Percentiles rank a stretch among this genome's conserved stretches.
phyloP scores from a whole-genome alignment of 176 grass and related monocot genomes.

The Ampelocalamus luodianensis region DNA sequence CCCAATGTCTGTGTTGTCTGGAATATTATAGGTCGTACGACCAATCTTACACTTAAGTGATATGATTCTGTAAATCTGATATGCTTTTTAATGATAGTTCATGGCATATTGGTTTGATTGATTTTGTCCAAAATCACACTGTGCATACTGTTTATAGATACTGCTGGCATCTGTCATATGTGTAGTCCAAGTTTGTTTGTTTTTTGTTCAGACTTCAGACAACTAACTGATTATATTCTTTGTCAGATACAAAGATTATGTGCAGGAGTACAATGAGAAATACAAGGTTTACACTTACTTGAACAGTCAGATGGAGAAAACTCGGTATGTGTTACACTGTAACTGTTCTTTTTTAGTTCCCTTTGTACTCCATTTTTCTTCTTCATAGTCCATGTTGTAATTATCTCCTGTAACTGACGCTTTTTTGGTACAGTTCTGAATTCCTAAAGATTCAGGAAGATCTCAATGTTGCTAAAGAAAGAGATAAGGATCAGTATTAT shows the following conservation, averaged over 20 bases:
- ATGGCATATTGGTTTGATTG: slow-evolving; percentile 17
- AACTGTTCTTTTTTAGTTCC: slow-evolving; percentile 3
- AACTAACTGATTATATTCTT: slow-evolving; percentile 42
- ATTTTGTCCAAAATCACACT: slow-evolving; percentile 2
- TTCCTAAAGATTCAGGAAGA: slow-evolving; percentile 70
- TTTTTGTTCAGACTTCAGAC: not conserved
- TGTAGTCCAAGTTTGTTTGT: not conserved
- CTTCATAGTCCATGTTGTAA: slow-evolving; percentile 15
- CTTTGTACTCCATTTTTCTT: slow-evolving; percentile 16
- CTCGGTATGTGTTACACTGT: slow-evolving; percentile 53
- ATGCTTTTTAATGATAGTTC: not conserved
- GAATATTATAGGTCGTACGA: not conserved
- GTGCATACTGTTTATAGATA: slow-evolving; percentile 5
- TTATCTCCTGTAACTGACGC: slow-evolving; percentile 22
- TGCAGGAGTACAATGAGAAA: slow-evolving; percentile 90
- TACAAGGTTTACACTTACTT: slow-evolving; percentile 71
- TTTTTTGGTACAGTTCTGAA: slow-evolving; percentile 54
- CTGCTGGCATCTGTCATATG: not conserved
- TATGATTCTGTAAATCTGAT: not conserved
- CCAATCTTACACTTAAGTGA: slow-evolving; percentile 13
- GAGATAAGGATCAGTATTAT: slow-evolving; percentile 63
- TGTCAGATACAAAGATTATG: slow-evolving; percentile 83
- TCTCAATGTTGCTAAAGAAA: slow-evolving; percentile 66
- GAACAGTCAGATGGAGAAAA: slow-evolving; percentile 80
- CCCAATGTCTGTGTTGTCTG: not conserved